These are phyloP conservation scores for Yarrowia sp. DNA, from an alignment of 805 yeast species.

Conservation along the genomic window DNA sequence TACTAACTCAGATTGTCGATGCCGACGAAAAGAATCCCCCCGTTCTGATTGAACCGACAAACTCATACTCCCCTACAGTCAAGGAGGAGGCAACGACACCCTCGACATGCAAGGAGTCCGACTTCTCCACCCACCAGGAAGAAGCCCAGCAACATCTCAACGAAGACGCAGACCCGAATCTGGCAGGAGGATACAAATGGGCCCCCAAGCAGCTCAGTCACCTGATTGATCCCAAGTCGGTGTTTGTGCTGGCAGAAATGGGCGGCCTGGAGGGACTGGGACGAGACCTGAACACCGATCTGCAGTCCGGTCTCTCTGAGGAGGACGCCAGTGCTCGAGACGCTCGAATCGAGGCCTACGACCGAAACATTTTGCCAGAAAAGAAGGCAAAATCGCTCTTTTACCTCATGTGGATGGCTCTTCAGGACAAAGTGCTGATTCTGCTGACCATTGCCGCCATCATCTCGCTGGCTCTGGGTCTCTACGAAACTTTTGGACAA, in stretches of 20 bases:
- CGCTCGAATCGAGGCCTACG: conserved; percentile 60
- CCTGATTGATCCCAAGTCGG: conserved; percentile 52
- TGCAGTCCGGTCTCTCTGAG: conserved; percentile 47
- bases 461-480: conserved; percentile 85
- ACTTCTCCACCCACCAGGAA: conserved; percentile 6
- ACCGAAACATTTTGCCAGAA: conserved; percentile 75
- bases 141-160: conserved; percentile 30
- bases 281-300: conserved; percentile 47
- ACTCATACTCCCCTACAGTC: conserved; percentile 23
- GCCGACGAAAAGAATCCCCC: conserved; percentile 23
- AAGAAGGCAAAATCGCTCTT: conserved; percentile 72
- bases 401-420: conserved; percentile 75
- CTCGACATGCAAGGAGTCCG: conserved; percentile 7
- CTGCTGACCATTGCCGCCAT: conserved; percentile 85
- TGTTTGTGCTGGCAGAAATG: conserved; percentile 49
- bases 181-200: conserved; percentile 30
- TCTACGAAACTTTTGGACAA: conserved; percentile 90
- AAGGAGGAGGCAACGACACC: conserved; percentile 20
- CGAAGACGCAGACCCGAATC: conserved; percentile 9
- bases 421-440: conserved; percentile 89
- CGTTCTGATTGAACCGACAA: conserved; percentile 4
- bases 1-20: conserved; percentile 33
- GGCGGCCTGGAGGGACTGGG: conserved; percentile 52
- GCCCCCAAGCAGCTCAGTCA: conserved; percentile 43
- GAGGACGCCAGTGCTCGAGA: conserved; percentile 42